phyloP scores from a whole-genome alignment of 192 early-diverging fungal genomes.

The Phlyctochytrium planicorne region DNA sequence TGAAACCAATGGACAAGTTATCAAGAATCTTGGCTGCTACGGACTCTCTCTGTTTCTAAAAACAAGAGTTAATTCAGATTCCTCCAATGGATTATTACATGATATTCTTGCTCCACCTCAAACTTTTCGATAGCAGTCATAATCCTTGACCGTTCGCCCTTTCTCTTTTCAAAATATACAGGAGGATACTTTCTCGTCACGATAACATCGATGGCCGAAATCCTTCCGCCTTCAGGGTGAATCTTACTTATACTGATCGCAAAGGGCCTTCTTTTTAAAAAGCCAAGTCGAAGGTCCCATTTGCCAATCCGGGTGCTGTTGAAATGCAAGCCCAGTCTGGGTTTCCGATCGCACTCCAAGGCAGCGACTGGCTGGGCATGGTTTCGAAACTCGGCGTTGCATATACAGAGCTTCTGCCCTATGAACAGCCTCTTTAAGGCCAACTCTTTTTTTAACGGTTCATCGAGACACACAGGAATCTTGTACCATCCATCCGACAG shows the following conservation, averaged over 20 bases:
- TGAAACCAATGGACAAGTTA: background rate
- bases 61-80: background rate
- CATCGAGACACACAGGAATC: constrained; percentile 55
- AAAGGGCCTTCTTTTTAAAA: constrained; percentile 35
- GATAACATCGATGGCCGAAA: constrained; percentile 63
- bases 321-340: constrained; percentile 48
- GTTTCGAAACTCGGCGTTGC: constrained; percentile 3
- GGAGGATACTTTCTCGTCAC: constrained; percentile 57
- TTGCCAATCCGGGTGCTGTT: constrained; percentile 56
- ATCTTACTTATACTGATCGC: constrained; percentile 24
- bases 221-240: constrained; percentile 60
- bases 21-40: background rate
- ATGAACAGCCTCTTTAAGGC: constrained; percentile 45
- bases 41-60: background rate
- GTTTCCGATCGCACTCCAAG: constrained; percentile 33
- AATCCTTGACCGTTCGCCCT: too few relatives aligned
- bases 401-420: background rate
- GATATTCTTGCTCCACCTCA: constrained; percentile 1
- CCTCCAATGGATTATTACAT: constrained; percentile 3
- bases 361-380: constrained; percentile 31
- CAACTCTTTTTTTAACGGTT: constrained; percentile 40
- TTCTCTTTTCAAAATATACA: constrained; percentile 43
- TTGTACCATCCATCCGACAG: constrained; percentile 77
- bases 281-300: constrained; percentile 69
- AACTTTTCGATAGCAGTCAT: background rate